phyloP scores from a whole-genome alignment of 257 asterid genomes.

The Solanum peruvianum region DNA sequence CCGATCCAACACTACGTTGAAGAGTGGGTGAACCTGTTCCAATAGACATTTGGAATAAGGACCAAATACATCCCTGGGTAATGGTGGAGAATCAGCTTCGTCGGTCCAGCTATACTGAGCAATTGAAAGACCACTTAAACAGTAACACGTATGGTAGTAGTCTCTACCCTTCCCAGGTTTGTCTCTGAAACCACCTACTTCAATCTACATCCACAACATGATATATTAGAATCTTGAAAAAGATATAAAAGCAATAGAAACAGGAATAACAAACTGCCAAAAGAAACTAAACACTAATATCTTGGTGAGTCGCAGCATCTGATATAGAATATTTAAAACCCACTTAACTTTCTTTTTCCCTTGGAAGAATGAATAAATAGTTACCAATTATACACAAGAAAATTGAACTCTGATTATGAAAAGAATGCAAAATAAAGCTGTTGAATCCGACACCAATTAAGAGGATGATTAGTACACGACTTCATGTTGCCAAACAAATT shows the following conservation, averaged over 20 bases:
- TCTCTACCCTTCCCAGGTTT: slow-evolving; percentile 90
- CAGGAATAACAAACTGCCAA: not conserved
- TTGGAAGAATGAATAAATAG: not conserved
- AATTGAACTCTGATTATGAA: not conserved
- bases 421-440: not conserved
- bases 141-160: slow-evolving; percentile 88
- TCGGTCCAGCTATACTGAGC: slow-evolving; percentile 44
- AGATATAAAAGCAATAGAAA: not conserved
- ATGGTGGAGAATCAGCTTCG: slow-evolving; percentile 46
- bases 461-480: not conserved
- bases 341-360: not conserved
- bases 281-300: not conserved
- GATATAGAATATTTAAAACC: not conserved
- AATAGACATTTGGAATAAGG: slow-evolving; percentile 65
- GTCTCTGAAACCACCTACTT: slow-evolving; percentile 94
- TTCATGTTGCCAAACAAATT: not conserved
- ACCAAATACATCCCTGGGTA: slow-evolving; percentile 58
- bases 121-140: slow-evolving; percentile 82
- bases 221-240: not conserved
- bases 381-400: not conserved
- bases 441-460: not conserved
- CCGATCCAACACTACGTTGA: slow-evolving; percentile 54
- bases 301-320: not conserved
- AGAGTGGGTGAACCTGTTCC: slow-evolving; percentile 76
- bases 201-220: slow-evolving; percentile 41